phyloP scores from a whole-genome alignment of 306 rosid species.

The Vigna hirtella region DNA sequence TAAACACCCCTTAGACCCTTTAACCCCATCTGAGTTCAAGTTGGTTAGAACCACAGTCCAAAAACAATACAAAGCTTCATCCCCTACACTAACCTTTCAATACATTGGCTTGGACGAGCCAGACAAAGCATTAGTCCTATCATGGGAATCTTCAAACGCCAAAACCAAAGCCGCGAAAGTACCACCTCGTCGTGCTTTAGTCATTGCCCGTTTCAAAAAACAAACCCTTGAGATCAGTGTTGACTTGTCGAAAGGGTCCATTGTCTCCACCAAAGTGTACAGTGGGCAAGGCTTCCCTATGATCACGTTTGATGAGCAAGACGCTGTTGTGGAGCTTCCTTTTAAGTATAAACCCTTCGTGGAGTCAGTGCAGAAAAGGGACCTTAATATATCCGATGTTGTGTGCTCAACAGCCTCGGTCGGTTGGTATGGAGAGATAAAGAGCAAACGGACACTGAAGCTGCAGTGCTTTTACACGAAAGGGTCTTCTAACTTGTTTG shows the following conservation, averaged over 20 bases:
- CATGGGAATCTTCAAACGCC: conserved; percentile 49
- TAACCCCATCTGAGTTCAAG: conserved; percentile 50
- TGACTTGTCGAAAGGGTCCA: conserved; percentile 37
- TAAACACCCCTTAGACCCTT: conserved; percentile 61
- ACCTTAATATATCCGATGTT: conserved; percentile 35
- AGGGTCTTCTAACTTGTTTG: conserved; percentile 27
- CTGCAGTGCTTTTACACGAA: conserved; percentile 30
- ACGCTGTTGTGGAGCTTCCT: not conserved
- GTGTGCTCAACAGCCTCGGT: not conserved
- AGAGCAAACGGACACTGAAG: conserved; percentile 24
- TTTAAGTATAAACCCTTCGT: conserved; percentile 31
- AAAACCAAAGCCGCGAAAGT: not conserved
- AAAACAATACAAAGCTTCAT: conserved; percentile 11
- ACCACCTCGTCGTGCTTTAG: conserved; percentile 54
- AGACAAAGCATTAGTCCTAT: conserved; percentile 44
- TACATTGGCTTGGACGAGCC: conserved; percentile 69
- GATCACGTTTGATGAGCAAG: conserved; percentile 36
- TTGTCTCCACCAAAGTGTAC: conserved; percentile 35
- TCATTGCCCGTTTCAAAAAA: conserved; percentile 41
- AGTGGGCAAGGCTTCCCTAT: conserved; percentile 51
- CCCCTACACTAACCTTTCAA: conserved; percentile 45
- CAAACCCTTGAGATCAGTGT: conserved; percentile 51
- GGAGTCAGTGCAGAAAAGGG: conserved; percentile 41
- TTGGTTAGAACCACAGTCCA: conserved; percentile 42
- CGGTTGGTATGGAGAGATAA: conserved; percentile 45